Percentiles rank a stretch among this genome's conserved stretches.
phyloP scores from a whole-genome alignment of 257 asterid genomes.

The Capsicum rhomboideum region DNA sequence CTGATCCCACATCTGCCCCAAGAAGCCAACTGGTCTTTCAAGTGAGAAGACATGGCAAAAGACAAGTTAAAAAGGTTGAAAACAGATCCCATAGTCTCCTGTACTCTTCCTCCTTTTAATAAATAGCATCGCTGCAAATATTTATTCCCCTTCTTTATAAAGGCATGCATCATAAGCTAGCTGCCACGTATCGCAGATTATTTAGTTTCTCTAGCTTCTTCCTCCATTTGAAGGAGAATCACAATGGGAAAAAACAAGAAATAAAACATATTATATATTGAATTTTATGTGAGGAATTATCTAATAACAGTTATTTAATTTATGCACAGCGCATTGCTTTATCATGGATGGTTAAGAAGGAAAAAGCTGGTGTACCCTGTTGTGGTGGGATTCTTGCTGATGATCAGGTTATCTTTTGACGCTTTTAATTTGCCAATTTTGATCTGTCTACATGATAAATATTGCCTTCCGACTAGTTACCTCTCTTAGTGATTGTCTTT shows the following conservation, averaged over 20 bases:
- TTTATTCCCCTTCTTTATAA: not conserved
- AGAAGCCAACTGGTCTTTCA: not conserved
- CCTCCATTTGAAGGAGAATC: not conserved
- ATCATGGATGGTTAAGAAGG: conserved; percentile 96
- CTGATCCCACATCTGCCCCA: not conserved
- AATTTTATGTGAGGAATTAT: not conserved
- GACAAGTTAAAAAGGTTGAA: not conserved
- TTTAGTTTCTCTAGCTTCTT: not conserved
- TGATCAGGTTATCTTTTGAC: conserved; percentile 67
- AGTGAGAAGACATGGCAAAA: not conserved
- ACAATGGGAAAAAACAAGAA: not conserved
- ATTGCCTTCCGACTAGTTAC: conserved; percentile 2
- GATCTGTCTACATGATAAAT: not conserved
- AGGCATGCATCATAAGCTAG: not conserved
- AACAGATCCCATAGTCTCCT: not conserved
- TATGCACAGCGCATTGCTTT: conserved; percentile 79
- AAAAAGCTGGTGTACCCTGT: conserved; percentile 72
- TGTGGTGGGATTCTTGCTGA: conserved; percentile 99
- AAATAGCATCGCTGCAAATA: not conserved
- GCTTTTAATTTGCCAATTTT: not conserved
- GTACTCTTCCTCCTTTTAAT: not conserved
- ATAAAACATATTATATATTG: not conserved
- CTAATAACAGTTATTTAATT: conserved; percentile 14
- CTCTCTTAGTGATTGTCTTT: not conserved
- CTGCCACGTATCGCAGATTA: not conserved